These are phyloP conservation scores for Xylariaceae sp. DNA, from an alignment of 2,329 filamentous ascomycete species.

Conservation along the genomic window DNA sequence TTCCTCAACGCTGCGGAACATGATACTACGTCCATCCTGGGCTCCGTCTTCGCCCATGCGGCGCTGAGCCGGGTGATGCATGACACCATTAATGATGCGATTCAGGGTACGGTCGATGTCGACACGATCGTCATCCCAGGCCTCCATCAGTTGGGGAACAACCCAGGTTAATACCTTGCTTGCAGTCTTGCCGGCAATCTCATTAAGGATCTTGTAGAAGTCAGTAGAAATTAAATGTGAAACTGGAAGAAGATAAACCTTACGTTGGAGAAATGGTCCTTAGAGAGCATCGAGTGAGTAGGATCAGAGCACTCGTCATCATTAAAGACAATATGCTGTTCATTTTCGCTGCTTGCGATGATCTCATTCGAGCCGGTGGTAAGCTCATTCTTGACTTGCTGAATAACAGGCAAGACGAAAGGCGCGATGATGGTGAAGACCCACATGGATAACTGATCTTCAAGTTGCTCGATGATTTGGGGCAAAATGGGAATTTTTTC, in stretches of 20 bases:
- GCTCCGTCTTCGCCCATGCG: conserved; percentile 72
- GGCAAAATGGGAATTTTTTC: conserved; percentile 86
- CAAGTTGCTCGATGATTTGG: conserved; percentile 82
- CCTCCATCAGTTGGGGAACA: conserved; percentile 86
- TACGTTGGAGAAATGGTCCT: conserved; percentile 91
- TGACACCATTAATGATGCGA: conserved; percentile 79
- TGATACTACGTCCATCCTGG: conserved; percentile 72
- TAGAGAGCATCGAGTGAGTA: conserved; percentile 94
- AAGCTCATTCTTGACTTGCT: conserved; percentile 85
- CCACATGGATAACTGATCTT: conserved; percentile 86
- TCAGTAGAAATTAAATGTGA: conserved; percentile 12
- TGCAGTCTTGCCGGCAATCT: conserved; percentile 83
- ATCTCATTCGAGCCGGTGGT: conserved; percentile 85
- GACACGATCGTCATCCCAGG: conserved; percentile 78
- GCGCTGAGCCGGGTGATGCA: conserved; percentile 87
- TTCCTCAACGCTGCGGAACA: conserved; percentile 79
- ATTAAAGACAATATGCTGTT: conserved; percentile 86
- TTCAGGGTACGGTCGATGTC: conserved; percentile 74
- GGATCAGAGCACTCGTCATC: conserved; percentile 79
- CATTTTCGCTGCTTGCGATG: conserved; percentile 80
- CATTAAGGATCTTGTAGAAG: conserved; percentile 70
- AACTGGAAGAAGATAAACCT: conserved; percentile 32
- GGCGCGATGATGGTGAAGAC: conserved; percentile 92
- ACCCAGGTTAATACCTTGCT: conserved; percentile 81
- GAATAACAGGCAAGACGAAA: conserved; percentile 83